These are phyloP conservation scores for Stagonosporopsis vannaccii DNA, from an alignment of 2,329 filamentous ascomycete genomes.

Conservation along the genomic window DNA sequence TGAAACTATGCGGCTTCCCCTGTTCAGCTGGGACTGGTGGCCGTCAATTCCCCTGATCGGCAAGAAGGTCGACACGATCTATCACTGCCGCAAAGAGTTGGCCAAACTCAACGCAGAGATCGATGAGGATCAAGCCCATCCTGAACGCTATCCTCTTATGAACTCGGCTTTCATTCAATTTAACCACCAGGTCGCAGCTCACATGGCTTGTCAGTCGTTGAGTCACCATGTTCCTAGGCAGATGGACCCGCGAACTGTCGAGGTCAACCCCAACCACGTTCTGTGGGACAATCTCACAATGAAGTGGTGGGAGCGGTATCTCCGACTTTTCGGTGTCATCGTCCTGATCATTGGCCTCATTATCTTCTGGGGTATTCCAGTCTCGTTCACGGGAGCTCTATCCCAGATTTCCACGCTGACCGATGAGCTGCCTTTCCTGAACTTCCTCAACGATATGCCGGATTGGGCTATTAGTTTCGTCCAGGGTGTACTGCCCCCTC, in stretches of 20 bases:
- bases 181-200: slow-evolving; percentile 94
- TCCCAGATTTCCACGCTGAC: slow-evolving; percentile 79
- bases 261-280: slow-evolving; percentile 91
- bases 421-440: slow-evolving; percentile 70
- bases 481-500: slow-evolving; percentile 84
- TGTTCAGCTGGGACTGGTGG: slow-evolving; percentile 67
- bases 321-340: slow-evolving; percentile 72
- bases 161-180: slow-evolving; percentile 98
- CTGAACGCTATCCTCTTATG: slow-evolving; percentile 88
- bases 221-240: slow-evolving; percentile 91
- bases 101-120: slow-evolving; percentile 91
- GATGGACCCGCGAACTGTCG: slow-evolving; percentile 91
- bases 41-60: slow-evolving; percentile 79
- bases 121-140: slow-evolving; percentile 83
- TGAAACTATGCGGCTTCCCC: slow-evolving; percentile 80
- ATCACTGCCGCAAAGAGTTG: slow-evolving; percentile 85
- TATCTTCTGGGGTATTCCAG: slow-evolving; percentile 87
- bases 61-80: slow-evolving; percentile 93
- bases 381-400: slow-evolving; percentile 84
- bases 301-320: slow-evolving; percentile 89
- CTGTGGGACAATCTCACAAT: slow-evolving; percentile 98
- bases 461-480: slow-evolving; percentile 69
- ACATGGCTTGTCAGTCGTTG: slow-evolving; percentile 95
- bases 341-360: slow-evolving; percentile 75
- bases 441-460: slow-evolving; percentile 71